A percentile compares a stretch with the other conserved stretches of the same genome.
phyloP scores from a whole-genome alignment of 1,139 yeast genomes.

The Meyerozyma guilliermondii region DNA sequence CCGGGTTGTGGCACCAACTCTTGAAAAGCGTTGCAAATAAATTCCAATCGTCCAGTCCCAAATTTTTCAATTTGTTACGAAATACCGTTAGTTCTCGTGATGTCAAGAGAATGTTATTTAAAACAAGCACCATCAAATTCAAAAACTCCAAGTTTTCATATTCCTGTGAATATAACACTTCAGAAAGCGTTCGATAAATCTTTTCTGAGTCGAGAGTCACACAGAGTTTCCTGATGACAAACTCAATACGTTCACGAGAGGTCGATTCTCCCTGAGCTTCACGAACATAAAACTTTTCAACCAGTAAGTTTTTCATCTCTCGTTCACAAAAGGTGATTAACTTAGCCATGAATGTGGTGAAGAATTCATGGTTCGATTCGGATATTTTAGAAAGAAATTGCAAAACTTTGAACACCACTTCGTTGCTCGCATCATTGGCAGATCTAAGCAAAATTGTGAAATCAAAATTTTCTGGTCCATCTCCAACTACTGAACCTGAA shows the following conservation, averaged over 20 bases:
- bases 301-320: slow-evolving; percentile 27
- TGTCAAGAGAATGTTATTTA: slow-evolving; percentile 83
- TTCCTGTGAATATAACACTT: slow-evolving; percentile 54
- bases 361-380: slow-evolving; percentile 73
- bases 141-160: slow-evolving; percentile 67
- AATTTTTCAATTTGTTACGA: slow-evolving; percentile 57
- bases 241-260: slow-evolving; percentile 61
- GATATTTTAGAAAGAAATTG: slow-evolving; percentile 78
- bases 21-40: slow-evolving; percentile 75
- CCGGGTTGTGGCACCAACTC: slow-evolving; percentile 91
- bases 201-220: slow-evolving; percentile 77
- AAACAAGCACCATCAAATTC: slow-evolving; percentile 76
- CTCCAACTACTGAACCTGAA: slow-evolving; percentile 22
- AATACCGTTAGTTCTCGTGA: slow-evolving; percentile 74
- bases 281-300: neutral
- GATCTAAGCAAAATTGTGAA: slow-evolving; percentile 77
- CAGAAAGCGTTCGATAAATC: slow-evolving; percentile 76
- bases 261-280: neutral
- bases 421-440: slow-evolving; percentile 79
- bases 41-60: slow-evolving; percentile 50
- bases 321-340: slow-evolving; percentile 62
- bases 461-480: slow-evolving; percentile 37
- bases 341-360: slow-evolving; percentile 70
- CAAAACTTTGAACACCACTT: slow-evolving; percentile 74
- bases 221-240: slow-evolving; percentile 81